A percentile compares a stretch with the other conserved stretches of the same genome.
Conservation (phyloP, 768 basidiomycete species). For the Lyophyllum shimeji region DNA sequence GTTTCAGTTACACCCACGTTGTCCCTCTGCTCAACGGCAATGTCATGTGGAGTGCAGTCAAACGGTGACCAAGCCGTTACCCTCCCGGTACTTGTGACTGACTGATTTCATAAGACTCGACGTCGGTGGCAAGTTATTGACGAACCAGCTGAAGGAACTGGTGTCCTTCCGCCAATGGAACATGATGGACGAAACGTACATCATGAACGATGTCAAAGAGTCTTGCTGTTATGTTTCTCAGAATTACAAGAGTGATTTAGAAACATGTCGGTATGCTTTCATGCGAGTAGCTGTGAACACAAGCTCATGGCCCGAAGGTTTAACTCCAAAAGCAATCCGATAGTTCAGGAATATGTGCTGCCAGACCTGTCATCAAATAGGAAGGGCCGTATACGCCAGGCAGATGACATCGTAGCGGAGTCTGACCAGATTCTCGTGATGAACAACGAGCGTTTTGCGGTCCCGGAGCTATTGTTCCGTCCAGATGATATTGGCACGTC, state of each 20-base stretch:
- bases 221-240: constrained; percentile 83
- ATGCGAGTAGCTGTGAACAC: not conserved
- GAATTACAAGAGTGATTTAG: constrained; percentile 71
- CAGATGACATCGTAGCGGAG: constrained; percentile 52
- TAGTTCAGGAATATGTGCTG: constrained; percentile 87
- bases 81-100: constrained; percentile 13
- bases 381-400: constrained; percentile 53
- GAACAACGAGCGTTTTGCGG: constrained; percentile 89
- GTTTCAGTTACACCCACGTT: constrained; percentile 93
- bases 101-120: constrained; percentile 58
- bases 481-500: constrained; percentile 85
- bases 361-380: constrained; percentile 80
- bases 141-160: constrained; percentile 92
- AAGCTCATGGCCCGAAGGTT: constrained; percentile 36
- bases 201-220: constrained; percentile 93
- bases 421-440: constrained; percentile 75
- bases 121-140: constrained; percentile 92
- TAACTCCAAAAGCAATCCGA: constrained; percentile 57
- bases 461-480: constrained; percentile 91
- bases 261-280: constrained; percentile 69
- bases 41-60: constrained; percentile 79
- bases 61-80: constrained; percentile 51
- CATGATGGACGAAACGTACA: constrained; percentile 96
- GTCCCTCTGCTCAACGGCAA: constrained; percentile 77
- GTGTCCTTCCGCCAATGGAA: constrained; percentile 97